Evolutionary conservation across 345 rosid genomes (phyloP).

Genomic region (Trapa incisa): DNA sequence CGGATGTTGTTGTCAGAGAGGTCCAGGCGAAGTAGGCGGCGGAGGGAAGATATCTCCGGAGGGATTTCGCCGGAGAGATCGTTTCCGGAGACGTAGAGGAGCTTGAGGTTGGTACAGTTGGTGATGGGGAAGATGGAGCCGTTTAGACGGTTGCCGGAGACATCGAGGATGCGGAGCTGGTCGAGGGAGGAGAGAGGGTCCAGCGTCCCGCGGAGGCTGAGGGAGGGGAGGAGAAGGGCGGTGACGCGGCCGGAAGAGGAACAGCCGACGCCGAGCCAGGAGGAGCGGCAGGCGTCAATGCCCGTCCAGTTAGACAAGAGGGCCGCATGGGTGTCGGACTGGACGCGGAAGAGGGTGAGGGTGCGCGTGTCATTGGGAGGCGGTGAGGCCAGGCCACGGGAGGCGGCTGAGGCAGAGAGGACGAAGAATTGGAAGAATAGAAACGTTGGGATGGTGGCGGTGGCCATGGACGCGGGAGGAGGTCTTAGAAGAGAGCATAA

Average conservation of each 20-base stretch:
- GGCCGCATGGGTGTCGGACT: slow-evolving; percentile 66
- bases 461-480: slow-evolving; percentile 11
- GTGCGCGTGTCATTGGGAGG: slow-evolving; percentile 52
- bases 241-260: slow-evolving; percentile 38
- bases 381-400: slow-evolving; percentile 9
- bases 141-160: slow-evolving; percentile 78
- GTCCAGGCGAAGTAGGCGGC: slow-evolving; percentile 57
- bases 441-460: background rate
- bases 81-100: slow-evolving; percentile 58
- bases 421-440: background rate
- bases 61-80: slow-evolving; percentile 76
- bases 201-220: slow-evolving; percentile 70
- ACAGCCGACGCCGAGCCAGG: slow-evolving; percentile 78
- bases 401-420: slow-evolving; percentile 7
- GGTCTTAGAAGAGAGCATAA: slow-evolving; percentile 9
- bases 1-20: slow-evolving; percentile 74
- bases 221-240: slow-evolving; percentile 53
- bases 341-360: slow-evolving; percentile 70
- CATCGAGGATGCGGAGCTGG: slow-evolving; percentile 79
- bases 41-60: slow-evolving; percentile 39
- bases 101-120: slow-evolving; percentile 62
- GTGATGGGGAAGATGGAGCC: slow-evolving; percentile 46
- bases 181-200: slow-evolving; percentile 46
- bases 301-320: slow-evolving; percentile 83
- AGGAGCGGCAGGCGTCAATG: slow-evolving; percentile 40